Base-by-base conservation (phyloP, 306 rosid genomes). In the Psophocarpus tetragonolobus region DNA sequence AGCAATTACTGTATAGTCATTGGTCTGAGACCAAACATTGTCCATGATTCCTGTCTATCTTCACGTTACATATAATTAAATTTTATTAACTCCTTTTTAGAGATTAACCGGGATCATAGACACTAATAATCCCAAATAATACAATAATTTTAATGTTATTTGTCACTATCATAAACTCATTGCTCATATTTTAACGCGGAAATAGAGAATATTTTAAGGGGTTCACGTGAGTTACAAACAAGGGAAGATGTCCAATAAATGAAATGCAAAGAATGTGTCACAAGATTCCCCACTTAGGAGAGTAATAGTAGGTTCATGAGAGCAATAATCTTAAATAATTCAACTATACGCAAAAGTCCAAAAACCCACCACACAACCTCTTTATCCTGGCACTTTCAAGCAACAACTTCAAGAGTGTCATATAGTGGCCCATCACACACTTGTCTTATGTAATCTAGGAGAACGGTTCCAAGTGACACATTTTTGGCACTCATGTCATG, bases 161-260 rank as follows among this genome's bases (percentile, higher is more conserved):
- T 18, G 73, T 63, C 60, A 72, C 4, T 50, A 18, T 80, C 61
- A 29, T 8, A 29, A 13, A 15, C 41, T 17, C 72, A 38, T n/a
- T 1, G 15, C 24, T 54, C 27, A 30, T 74, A 29, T n/a, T 61
- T 62, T 63, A 50, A 73, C n/a, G 35, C 1, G 42, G 56, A 42
- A 74, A 73, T 18, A 29, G 66, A 23, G 27, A 0, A 42, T 67
- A 8, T 66, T 24, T 6, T 23, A 61, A 63, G 66, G 79, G 81
- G 30, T 51, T 82, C 85, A 63, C 79, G 82, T 71, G 85, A 63
- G 64, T 53, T 39, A 41, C 69, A 61, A 69, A 58, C 47, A 42
- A 14, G 12, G 60, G 65, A 76, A 60, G 15, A 65, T 32, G 51
- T 41, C 80, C 21, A 69, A 75, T 61, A 27, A 75, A 69, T 70